Percentiles rank a stretch among this genome's conserved stretches.
Evolutionary conservation across 106 monocot genomes (phyloP).

Genomic region (Dendrobium officinale): DNA sequence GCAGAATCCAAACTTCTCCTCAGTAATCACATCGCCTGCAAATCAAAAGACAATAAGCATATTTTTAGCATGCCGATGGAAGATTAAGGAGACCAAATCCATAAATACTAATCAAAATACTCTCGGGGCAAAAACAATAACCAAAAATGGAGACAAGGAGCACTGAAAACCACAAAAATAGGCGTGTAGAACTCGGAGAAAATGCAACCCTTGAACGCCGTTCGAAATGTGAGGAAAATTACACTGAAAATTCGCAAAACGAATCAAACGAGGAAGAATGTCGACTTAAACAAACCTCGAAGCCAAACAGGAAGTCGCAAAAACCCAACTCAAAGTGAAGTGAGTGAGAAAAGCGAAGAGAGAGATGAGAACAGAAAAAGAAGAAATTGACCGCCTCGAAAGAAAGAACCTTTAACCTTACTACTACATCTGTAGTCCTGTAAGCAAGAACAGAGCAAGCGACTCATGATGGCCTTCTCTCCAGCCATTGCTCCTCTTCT

Average conservation of each 20-base stretch:
- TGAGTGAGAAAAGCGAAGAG: not conserved
- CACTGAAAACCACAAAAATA: slow-evolving; percentile 3
- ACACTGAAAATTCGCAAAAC: not conserved
- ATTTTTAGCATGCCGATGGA: slow-evolving; percentile 26
- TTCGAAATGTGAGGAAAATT: not conserved
- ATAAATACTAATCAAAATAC: slow-evolving; percentile 20
- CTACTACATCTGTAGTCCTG: not conserved
- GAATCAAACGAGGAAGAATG: not conserved
- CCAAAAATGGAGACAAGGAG: not conserved
- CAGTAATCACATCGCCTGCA: slow-evolving; percentile 27
- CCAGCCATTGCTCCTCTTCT: not conserved
- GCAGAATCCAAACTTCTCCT: slow-evolving; percentile 17
- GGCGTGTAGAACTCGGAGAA: not conserved
- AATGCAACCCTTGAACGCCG: not conserved
- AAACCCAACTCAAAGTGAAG: too few relatives aligned
- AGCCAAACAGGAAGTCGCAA: not conserved
- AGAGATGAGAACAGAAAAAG: not conserved
- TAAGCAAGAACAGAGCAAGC: not conserved
- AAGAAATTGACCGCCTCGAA: not conserved
- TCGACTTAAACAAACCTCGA: not conserved
- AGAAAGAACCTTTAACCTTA: not conserved
- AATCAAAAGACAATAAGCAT: slow-evolving; percentile 46
- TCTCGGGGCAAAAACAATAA: slow-evolving; percentile 16
- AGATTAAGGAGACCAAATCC: slow-evolving; percentile 25
- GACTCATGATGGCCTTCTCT: not conserved